Conservation (phyloP, 495 filamentous ascomycete genomes). For the Patellaria atrata region DNA sequence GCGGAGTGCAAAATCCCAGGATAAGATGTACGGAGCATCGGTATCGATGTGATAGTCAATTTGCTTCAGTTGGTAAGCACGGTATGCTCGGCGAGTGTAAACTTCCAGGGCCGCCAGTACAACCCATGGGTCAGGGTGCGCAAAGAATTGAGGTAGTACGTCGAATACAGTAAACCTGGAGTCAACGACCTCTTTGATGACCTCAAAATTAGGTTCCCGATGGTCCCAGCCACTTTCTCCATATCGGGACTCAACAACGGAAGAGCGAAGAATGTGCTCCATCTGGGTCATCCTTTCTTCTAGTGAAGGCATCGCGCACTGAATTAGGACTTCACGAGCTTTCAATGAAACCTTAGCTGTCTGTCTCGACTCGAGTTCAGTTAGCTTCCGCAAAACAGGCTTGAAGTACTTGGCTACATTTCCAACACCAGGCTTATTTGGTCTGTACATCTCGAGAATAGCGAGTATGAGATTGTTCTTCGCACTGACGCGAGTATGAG, state of each 20-base stretch:
- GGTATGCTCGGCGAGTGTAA: constrained; percentile 90
- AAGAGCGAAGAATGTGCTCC: constrained; percentile 95
- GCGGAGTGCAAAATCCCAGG: constrained; percentile 90
- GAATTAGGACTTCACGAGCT: constrained; percentile 90
- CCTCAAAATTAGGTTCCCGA: constrained; percentile 69
- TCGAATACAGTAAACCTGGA: constrained; percentile 98
- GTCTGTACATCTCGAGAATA: constrained; percentile 84
- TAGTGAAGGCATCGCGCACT: constrained; percentile 87
- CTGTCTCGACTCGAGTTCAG: constrained; percentile 78
- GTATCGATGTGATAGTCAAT: constrained; percentile 70
- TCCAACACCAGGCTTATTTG: constrained; percentile 79
- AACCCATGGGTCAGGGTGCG: constrained; percentile 87
- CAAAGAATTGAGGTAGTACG: constrained; percentile 86
- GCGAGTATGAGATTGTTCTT: constrained; percentile 93
- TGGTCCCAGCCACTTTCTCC: constrained; percentile 97
- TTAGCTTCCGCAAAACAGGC: constrained; percentile 65
- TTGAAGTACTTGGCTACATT: constrained; percentile 84
- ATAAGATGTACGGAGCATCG: constrained; percentile 68
- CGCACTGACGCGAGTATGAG: constrained; percentile 76
- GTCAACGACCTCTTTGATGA: constrained; percentile 94
- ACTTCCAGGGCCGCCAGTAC: constrained; percentile 87
- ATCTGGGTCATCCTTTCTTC: constrained; percentile 91
- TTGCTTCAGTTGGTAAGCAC: constrained; percentile 78
- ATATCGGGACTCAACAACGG: constrained; percentile 92
- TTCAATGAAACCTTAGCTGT: constrained; percentile 94